Conservation (phyloP, 768 basidiomycete species). For the Calocera viscosa region DNA sequence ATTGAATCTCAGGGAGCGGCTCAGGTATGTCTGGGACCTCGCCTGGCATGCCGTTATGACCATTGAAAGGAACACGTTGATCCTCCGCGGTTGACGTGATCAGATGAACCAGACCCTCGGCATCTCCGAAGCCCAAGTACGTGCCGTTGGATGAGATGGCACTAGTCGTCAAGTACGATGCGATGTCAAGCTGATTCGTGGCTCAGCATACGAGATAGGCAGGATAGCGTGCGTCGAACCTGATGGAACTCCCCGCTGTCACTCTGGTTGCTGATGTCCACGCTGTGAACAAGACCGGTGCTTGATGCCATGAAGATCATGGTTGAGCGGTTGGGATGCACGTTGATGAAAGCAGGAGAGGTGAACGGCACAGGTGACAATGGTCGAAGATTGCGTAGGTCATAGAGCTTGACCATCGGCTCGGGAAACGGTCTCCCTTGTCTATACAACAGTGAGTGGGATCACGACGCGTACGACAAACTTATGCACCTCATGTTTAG, state of each 20-base stretch:
- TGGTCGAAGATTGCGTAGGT: conserved; percentile 68
- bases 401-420: conserved; percentile 85
- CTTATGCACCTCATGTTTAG: conserved; percentile 63
- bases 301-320: conserved; percentile 63
- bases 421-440: conserved; percentile 81
- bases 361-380: conserved; percentile 81
- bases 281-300: conserved; percentile 72
- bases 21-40: conserved; percentile 74
- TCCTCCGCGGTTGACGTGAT: conserved; percentile 53
- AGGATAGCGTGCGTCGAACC: conserved; percentile 31
- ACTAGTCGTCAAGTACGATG: conserved; percentile 64
- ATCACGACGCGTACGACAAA: not conserved
- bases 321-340: conserved; percentile 63
- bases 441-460: conserved; percentile 32
- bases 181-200: conserved; percentile 24
- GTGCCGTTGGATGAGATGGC: conserved; percentile 76
- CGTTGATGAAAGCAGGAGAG: conserved; percentile 70
- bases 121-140: conserved; percentile 89
- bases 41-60: conserved; percentile 72
- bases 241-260: conserved; percentile 62
- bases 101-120: conserved; percentile 71
- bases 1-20: conserved; percentile 56
- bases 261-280: conserved; percentile 63
- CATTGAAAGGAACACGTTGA: conserved; percentile 60
- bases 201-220: not conserved